phyloP scores from a whole-genome alignment of 768 basidiomycete species.

The Phlebiopsis gigantea region DNA sequence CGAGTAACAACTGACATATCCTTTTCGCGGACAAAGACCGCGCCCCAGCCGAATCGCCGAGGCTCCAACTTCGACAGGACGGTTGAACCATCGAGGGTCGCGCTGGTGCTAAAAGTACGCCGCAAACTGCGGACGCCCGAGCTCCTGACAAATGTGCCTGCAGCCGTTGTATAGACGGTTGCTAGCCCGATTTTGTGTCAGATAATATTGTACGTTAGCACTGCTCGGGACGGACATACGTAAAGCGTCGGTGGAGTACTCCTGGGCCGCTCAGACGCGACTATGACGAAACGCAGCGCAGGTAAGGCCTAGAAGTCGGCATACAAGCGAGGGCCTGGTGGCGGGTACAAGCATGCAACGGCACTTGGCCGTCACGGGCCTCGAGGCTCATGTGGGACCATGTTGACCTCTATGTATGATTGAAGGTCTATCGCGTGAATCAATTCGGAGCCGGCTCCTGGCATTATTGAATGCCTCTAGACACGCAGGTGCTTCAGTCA shows the following conservation, averaged over 20 bases:
- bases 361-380: neutral
- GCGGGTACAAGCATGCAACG: too few species aligned
- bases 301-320: too few species aligned
- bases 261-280: neutral
- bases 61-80: neutral
- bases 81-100: neutral
- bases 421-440: neutral
- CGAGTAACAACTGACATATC: slow-evolving; percentile 1
- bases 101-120: neutral
- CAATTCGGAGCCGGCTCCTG: neutral
- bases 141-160: neutral
- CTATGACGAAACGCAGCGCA: neutral
- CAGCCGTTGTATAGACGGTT: neutral
- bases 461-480: neutral
- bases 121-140: neutral
- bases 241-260: neutral
- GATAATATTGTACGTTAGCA: neutral
- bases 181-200: neutral
- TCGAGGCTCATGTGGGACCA: neutral
- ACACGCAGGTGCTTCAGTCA: neutral
- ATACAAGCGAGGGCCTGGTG: too few species aligned
- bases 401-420: slow-evolving; percentile 1
- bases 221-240: neutral
- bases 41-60: neutral
- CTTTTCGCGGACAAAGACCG: slow-evolving; percentile 1